phyloP scores from a whole-genome alignment of 805 yeast species.

The Metschnikowia reukaufii region DNA sequence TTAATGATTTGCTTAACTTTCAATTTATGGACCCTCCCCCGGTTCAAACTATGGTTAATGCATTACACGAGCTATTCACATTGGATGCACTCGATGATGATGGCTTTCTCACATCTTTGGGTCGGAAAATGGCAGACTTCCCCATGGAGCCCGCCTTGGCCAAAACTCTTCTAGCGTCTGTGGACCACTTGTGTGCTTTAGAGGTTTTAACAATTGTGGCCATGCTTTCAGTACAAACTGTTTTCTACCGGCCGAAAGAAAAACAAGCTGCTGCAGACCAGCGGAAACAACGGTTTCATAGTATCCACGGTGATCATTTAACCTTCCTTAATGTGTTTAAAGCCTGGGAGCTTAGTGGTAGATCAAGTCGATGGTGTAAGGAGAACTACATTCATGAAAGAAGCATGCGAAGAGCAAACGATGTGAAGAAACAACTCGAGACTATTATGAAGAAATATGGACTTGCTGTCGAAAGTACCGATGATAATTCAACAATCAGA shows the following conservation, averaged over 20 bases:
- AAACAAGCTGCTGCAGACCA: conserved; percentile 74
- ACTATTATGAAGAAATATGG: conserved; percentile 52
- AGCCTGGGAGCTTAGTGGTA: conserved; percentile 63
- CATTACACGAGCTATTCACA: conserved; percentile 80
- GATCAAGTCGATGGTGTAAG: conserved; percentile 70
- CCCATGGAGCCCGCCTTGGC: conserved; percentile 94
- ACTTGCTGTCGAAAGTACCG: conserved; percentile 49
- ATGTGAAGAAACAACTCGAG: conserved; percentile 71
- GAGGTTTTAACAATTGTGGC: conserved; percentile 83
- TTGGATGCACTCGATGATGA: conserved; percentile 79
- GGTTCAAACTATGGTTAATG: conserved; percentile 65
- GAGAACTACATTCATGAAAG: conserved; percentile 81
- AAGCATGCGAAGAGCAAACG: conserved; percentile 72
- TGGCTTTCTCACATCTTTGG: conserved; percentile 72
- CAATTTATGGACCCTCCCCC: conserved; percentile 94
- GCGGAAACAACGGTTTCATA: conserved; percentile 69
- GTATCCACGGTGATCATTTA: conserved; percentile 79
- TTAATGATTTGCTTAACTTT: conserved; percentile 72
- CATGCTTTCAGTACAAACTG: conserved; percentile 85
- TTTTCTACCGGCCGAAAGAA: conserved; percentile 79
- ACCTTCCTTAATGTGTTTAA: conserved; percentile 78
- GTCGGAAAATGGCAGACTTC: conserved; percentile 85
- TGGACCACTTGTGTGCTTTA: conserved; percentile 68
- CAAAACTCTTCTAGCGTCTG: conserved; percentile 72
- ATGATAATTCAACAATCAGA: conserved; percentile 56